Evolutionary conservation across 306 rosid genomes (phyloP), one percentile per base, ranked within the genome.

Genomic region (Macrotyloma uniflorum): DNA sequence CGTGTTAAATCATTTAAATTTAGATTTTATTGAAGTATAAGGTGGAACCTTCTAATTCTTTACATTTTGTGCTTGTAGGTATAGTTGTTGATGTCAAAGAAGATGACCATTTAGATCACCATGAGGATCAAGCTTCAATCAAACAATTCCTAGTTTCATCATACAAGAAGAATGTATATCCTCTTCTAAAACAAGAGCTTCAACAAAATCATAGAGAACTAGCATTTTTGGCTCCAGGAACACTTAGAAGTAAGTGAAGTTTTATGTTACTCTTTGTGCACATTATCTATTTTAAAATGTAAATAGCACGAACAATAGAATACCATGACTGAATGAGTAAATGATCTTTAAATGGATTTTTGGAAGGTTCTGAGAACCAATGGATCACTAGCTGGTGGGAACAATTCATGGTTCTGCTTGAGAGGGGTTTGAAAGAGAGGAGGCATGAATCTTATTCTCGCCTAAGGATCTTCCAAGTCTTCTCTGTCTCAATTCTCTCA

Each of bases 311-410:
- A 12, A 8, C 0, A 4, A 12, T 20, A 47, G 15, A 18, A 12
- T 22, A 53, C 11, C 23, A 55, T 18, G 38, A 12, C 20, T 38
- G 20, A 51, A 32, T 70, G 61, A 59, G 18, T 57, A 24, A 57
- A 55, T 57, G 3, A 76, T 38, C 10, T 11, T 51, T 11, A 35
- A 30, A 42, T 70, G 77, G 8, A 6, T 28, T 69, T 50, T 15
- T 74, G 24, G 77, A 26, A 88, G 90, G 84, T 61, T 54, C 81
- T 71, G 80, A 85, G 62, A 86, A 81, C 9, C 69, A 89, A 82
- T 92, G 96, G 96, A 83, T 79, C 36, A 86, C 93, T 6, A 81
- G 87, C 86, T 92, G 97, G 97, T 87, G 86, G 90, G 92, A 86
- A 70, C 93, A 92, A 77, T 87, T 89, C 62, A 81, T 15, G 75